A percentile compares a stretch with the other conserved stretches of the same genome.
Conservation (phyloP, 495 filamentous ascomycete species). For the Neurospora africana region DNA sequence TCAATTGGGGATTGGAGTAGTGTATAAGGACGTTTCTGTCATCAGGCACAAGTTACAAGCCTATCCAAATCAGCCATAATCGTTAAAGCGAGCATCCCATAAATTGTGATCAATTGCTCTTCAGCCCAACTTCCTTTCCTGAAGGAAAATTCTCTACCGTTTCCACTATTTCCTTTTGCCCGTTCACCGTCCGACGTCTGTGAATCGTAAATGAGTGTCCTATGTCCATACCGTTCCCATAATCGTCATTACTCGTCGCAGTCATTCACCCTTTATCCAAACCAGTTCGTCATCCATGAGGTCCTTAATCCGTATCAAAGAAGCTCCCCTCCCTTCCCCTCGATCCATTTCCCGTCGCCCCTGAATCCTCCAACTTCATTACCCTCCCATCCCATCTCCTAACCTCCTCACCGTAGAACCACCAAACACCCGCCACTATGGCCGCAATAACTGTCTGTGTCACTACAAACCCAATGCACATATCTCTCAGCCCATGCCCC, state of each 20-base stretch:
- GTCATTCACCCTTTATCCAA: not conserved
- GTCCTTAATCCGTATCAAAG: conserved; percentile 33
- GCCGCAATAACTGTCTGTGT: conserved; percentile 23
- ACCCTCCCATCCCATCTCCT: conserved; percentile 28
- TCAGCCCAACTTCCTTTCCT: not conserved
- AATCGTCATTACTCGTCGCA: not conserved
- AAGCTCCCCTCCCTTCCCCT: conserved; percentile 31
- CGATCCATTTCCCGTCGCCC: conserved; percentile 8
- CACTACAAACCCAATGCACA: conserved; percentile 25
- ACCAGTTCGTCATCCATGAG: not conserved
- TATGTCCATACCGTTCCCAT: not conserved
- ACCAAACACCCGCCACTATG: conserved; percentile 21
- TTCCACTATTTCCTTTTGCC: not conserved
- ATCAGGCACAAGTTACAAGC: not conserved
- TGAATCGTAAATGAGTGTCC: not conserved
- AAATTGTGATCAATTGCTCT: not conserved
- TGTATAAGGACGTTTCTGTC: not conserved
- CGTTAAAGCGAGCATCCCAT: not conserved
- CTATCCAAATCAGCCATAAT: not conserved
- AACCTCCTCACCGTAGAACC: conserved; percentile 26
- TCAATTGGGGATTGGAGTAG: not conserved
- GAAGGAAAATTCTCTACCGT: not conserved
- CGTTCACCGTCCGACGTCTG: not conserved
- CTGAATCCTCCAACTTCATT: conserved; percentile 28
- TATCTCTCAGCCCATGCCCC: conserved; percentile 21